Conservation (phyloP, 352 stramenopile genomes). For the Phytophthora sp. region DNA sequence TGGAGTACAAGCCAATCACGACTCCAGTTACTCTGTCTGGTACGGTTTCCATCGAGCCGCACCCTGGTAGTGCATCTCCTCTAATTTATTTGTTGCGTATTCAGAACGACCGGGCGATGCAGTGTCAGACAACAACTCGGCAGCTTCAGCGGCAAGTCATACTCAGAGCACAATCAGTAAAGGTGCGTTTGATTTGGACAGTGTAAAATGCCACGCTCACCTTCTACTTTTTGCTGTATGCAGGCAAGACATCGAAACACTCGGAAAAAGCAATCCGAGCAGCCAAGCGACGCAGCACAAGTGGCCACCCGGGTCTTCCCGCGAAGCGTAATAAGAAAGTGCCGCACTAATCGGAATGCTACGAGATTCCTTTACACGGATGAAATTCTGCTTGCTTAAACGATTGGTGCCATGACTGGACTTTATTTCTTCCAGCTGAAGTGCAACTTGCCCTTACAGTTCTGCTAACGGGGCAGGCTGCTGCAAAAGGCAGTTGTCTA, state of each 20-base stretch:
- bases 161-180: constrained; percentile 37
- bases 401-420: no score
- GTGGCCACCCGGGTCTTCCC: constrained; percentile 32
- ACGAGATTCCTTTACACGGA: no score
- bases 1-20: constrained; percentile 54
- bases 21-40: constrained; percentile 43
- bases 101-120: constrained; percentile 46
- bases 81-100: constrained; percentile 7
- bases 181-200: constrained; percentile 30
- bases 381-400: no score
- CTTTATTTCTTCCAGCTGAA: no score
- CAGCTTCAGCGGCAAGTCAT: constrained; percentile 16
- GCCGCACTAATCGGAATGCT: constrained; percentile 23
- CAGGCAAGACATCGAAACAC: constrained; percentile 61
- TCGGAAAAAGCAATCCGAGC: constrained; percentile 56
- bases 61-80: background rate
- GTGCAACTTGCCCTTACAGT: no score
- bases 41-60: constrained; percentile 10
- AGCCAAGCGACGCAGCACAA: constrained; percentile 50
- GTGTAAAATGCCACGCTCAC: background rate
- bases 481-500: no score
- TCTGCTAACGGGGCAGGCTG: no score
- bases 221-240: background rate
- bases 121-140: constrained; percentile 1
- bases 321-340: constrained; percentile 73